These are phyloP conservation scores for Batkoa obscura DNA, from an alignment of 371 early-diverging fungal genomes.

Conservation along the genomic window DNA sequence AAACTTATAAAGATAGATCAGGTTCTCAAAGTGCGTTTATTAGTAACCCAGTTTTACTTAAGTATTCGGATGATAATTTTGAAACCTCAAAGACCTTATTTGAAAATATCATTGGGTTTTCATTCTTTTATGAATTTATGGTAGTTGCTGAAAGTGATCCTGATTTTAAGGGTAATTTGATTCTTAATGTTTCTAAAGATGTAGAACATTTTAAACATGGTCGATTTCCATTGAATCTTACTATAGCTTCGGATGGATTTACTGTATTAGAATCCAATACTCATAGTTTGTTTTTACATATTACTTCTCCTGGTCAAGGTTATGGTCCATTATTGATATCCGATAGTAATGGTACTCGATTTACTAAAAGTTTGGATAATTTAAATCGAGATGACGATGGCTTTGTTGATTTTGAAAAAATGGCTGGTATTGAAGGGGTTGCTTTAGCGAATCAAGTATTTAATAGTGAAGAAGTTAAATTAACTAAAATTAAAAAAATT, in stretches of 20 bases:
- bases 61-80: slow-evolving; percentile 34
- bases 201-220: slow-evolving; percentile 48
- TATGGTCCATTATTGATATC: slow-evolving; percentile 70
- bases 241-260: slow-evolving; percentile 26
- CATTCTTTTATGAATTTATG: slow-evolving; percentile 61
- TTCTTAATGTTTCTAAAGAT: slow-evolving; percentile 48
- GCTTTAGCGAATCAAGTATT: slow-evolving; percentile 66
- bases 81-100: slow-evolving; percentile 25
- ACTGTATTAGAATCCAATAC: slow-evolving; percentile 64
- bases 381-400: slow-evolving; percentile 67
- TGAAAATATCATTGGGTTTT: slow-evolving; percentile 47
- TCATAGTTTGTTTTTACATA: slow-evolving; percentile 46
- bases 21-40: slow-evolving; percentile 31
- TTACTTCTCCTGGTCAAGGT: slow-evolving; percentile 47
- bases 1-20: slow-evolving; percentile 29
- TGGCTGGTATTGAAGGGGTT: slow-evolving; percentile 78
- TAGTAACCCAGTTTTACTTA: slow-evolving; percentile 24
- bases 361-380: slow-evolving; percentile 35
- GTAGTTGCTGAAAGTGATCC: slow-evolving; percentile 39
- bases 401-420: slow-evolving; percentile 84
- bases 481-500: slow-evolving; percentile 30
- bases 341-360: slow-evolving; percentile 72
- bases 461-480: slow-evolving; percentile 37
- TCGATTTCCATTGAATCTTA: slow-evolving; percentile 33
- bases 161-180: slow-evolving; percentile 21